phyloP scores from a whole-genome alignment of 2,329 filamentous ascomycete species.

The Fusarium subtropicale region DNA sequence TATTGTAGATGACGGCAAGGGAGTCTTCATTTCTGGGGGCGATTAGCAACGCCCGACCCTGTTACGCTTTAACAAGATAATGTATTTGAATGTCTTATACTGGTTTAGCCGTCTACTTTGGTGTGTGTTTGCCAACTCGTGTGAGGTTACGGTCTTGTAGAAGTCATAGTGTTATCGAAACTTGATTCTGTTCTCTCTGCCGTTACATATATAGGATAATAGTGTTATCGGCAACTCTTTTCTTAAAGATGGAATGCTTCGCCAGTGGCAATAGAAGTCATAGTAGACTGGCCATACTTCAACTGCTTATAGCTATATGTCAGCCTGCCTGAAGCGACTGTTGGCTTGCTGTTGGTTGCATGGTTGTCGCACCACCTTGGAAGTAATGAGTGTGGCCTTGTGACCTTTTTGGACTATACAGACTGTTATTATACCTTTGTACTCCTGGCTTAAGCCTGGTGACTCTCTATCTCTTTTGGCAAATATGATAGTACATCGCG shows the following conservation, averaged over 20 bases:
- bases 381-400: neutral
- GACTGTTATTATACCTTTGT: neutral
- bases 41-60: neutral
- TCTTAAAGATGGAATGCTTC: too few species aligned
- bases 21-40: constrained; percentile 15
- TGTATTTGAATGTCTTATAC: constrained; percentile 5
- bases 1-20: constrained; percentile 19
- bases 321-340: neutral
- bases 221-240: too few species aligned
- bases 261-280: too few species aligned
- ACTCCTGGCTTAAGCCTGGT: neutral
- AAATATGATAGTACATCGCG: neutral
- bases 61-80: constrained; percentile 15
- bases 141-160: neutral
- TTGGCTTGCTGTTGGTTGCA: neutral
- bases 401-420: neutral
- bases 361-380: neutral
- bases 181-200: too few species aligned
- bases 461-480: neutral
- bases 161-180: too few species aligned
- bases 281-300: too few species aligned
- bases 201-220: too few species aligned
- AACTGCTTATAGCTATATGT: neutral
- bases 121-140: neutral
- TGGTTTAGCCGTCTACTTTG: neutral